Conservation (phyloP, 1,284 basidiomycete species). For the Papiliotrema flavescens region DNA sequence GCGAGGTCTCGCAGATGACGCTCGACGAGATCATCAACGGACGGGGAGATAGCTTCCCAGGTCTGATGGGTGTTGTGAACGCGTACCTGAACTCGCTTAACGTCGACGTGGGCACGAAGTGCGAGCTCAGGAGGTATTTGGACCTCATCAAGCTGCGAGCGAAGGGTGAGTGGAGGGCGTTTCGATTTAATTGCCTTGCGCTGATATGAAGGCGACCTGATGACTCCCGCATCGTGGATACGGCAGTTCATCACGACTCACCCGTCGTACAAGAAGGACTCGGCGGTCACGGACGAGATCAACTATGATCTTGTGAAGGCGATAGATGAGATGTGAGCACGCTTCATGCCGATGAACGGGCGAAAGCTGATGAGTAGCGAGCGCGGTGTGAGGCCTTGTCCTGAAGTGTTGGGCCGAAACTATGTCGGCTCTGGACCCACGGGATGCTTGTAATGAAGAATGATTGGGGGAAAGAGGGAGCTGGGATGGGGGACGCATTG, state of each 20-base stretch:
- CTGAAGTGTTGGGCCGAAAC: constrained; percentile 56
- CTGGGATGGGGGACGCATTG: no score
- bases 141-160: constrained; percentile 74
- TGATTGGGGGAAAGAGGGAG: no score
- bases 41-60: constrained; percentile 70
- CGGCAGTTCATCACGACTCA: constrained; percentile 85
- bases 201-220: constrained; percentile 61
- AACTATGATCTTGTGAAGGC: constrained; percentile 91
- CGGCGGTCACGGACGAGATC: constrained; percentile 82
- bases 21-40: constrained; percentile 93
- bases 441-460: constrained; percentile 23
- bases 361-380: constrained; percentile 54
- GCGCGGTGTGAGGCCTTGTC: constrained; percentile 62
- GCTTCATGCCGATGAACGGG: background rate
- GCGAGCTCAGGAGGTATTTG: constrained; percentile 71
- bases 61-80: constrained; percentile 77
- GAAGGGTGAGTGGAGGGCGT: constrained; percentile 58
- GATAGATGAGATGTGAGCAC: constrained; percentile 78
- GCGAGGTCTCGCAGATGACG: constrained; percentile 89
- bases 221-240: constrained; percentile 91
- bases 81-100: constrained; percentile 87
- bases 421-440: constrained; percentile 40
- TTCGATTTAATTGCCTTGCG: background rate
- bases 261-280: constrained; percentile 85
- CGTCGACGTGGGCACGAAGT: constrained; percentile 61